Base-by-base conservation (phyloP, 1,284 basidiomycete genomes). In the Wolfiporia cocos region DNA sequence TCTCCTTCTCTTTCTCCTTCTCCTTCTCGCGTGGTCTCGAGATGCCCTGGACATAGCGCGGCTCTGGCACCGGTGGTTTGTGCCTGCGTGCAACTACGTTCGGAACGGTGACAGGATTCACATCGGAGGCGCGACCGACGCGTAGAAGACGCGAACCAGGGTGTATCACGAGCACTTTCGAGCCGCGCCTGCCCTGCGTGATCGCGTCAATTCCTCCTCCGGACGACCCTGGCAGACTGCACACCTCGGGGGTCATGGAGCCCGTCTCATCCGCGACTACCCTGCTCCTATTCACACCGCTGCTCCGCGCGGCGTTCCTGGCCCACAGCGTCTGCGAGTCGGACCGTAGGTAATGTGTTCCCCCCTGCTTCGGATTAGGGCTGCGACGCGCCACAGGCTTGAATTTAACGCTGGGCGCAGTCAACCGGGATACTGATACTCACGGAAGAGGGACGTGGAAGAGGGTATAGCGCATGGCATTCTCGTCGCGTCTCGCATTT, bases 41-140 rank as follows among this genome's bases (percentile, higher is more conserved):
- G 19, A 86, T 70, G 26, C 68, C 67, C 43, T 74, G 67, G n/a
- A 73, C 55, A 42, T 70, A 73, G 11, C 54, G 51, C 2, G 70
- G 66, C 11, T 59, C 48, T 2, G 73, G 66, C 10, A 76, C 59
- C 3, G 71, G 58, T 4, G 62, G 58, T 23, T 66, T 72, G 46
- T 66, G 69, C 58, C 73, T 81, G 40, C 81, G 72, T 17, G 92
- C 92, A 49, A 95, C 80, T 20, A 91, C 85, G 57, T 78, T 83
- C 2, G 88, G 85, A 15, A 95, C 66, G 7, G 76, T 62, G 19
- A 82, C 57, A 9, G 92, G 93, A 26, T 74, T 81, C 21, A 89
- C 78, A 56, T 97, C 93, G n/a, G 84, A 88, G 0, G 94, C 92
- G 54, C 81, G 78, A 20, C 96, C 96, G 36, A 99, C 81, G 21